Percentiles rank a stretch among this genome's conserved stretches.
Conservation (phyloP, 495 filamentous ascomycete genomes). For the Astrothelium subdiscretum region DNA sequence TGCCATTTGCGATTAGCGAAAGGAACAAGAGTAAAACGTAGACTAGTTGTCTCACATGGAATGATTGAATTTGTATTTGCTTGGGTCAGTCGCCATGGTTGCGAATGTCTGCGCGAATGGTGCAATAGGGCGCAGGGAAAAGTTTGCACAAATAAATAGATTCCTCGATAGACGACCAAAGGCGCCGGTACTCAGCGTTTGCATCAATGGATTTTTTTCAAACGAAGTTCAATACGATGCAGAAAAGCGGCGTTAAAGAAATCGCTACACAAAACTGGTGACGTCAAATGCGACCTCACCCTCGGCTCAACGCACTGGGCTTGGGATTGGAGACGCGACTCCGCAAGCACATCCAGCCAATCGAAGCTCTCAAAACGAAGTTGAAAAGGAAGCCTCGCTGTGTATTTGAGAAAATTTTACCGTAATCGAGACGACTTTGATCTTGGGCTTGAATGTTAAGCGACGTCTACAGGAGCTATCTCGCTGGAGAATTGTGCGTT, state of each 20-base stretch:
- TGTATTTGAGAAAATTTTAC: no score
- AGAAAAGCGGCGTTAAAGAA: no score
- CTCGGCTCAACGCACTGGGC: not conserved
- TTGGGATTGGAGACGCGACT: not conserved
- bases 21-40: slow-evolving; percentile 4
- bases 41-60: slow-evolving; percentile 45
- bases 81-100: slow-evolving; percentile 65
- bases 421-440: no score
- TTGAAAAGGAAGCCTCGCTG: no score
- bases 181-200: not conserved
- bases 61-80: slow-evolving; percentile 80
- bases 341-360: no score
- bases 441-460: no score
- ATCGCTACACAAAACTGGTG: not conserved
- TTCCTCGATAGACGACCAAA: not conserved
- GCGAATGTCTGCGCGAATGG: slow-evolving; percentile 23
- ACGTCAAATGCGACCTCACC: not conserved
- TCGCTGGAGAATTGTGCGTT: no score
- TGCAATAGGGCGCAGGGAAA: not conserved
- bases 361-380: no score
- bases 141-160: not conserved
- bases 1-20: not conserved
- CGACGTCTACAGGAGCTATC: no score
- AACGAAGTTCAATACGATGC: not conserved
- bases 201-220: not conserved